Evolutionary conservation across 2,329 filamentous ascomycete genomes (phyloP), one percentile per base, ranked within the genome.

Genomic region (Zalaria sp.): DNA sequence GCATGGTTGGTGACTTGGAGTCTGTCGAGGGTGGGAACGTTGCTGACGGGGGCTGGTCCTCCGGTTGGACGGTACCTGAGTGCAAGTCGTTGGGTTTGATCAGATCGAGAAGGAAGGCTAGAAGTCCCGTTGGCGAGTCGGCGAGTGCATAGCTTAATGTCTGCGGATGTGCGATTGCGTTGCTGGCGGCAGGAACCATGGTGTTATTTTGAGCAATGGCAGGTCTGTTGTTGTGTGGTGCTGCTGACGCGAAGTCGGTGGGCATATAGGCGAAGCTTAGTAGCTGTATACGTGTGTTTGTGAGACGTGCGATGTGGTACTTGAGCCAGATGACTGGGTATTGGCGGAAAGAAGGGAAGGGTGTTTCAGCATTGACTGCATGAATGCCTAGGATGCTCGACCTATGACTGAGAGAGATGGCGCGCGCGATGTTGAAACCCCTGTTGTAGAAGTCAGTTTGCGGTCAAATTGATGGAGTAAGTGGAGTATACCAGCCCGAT

Each of bases 121-220:
- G 57, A 5, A 79, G 56, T 0, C 75, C 75, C 0, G 69, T 67
- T 0, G 75, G 75, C 3, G 75, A 79, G 55, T 79, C 75, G 51
- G 73, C 77, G 2, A 79, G 62, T 1, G 73, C 75, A 48, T 78
- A 79, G 0, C 73, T 62, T 2, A 76, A 57, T 0, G 72, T 75
- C 46, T 75, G 73, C 0, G 72, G 71, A 36, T 26, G 18, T 18
- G 29, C 29, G 29, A 32, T 32, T 32, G 25, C 28, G 37, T 37
- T 28, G 27, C 40, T 29, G 11, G 27, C 10, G 18, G 28, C 39
- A 27, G 32, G 7, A 2, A 26, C 18, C 18, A 18, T 18, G 18
- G 18, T 18, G 18, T 18, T 29, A 27, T 36, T 28, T 18, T 36
- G 27, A 2, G 39, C 18, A n/a, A 32, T 35, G n/a, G 32, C 27